Percentiles rank a stretch among this genome's conserved stretches.
Evolutionary conservation across 2,329 filamentous ascomycete genomes (phyloP).

Genomic region (Microdochium nivale): DNA sequence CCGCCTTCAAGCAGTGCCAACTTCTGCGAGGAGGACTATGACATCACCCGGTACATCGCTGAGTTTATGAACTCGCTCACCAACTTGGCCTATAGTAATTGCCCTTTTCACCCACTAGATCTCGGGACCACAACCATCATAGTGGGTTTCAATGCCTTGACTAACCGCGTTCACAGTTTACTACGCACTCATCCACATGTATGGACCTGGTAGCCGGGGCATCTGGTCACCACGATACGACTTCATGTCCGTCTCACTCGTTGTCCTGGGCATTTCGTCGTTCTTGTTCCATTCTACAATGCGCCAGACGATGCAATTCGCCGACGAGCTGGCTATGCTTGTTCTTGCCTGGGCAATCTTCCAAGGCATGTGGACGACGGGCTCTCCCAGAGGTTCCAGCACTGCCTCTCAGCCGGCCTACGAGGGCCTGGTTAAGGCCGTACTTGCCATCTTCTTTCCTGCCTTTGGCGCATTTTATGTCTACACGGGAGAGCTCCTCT

Average conservation of each 20-base stretch:
- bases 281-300: conserved; percentile 35
- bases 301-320: conserved; percentile 32
- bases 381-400: conserved; percentile 7
- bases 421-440: conserved; percentile 20
- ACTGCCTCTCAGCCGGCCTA: conserved; percentile 33
- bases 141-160: too few species aligned
- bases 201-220: conserved; percentile 18
- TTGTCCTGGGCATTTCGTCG: conserved; percentile 32
- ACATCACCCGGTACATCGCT: conserved; percentile 39
- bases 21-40: conserved; percentile 42
- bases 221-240: conserved; percentile 24
- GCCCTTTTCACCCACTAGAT: too few species aligned
- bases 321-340: conserved; percentile 52
- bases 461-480: conserved; percentile 33
- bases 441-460: conserved; percentile 30
- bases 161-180: conserved; percentile 22
- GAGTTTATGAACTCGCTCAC: conserved; percentile 45
- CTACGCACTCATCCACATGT: conserved; percentile 28
- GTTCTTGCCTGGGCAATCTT: conserved; percentile 42
- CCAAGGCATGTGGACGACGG: background rate
- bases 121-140: too few species aligned
- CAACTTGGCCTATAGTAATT: conserved; percentile 39
- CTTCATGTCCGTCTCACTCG: conserved; percentile 30
- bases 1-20: background rate
- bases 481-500: conserved; percentile 29